phyloP scores from a whole-genome alignment of 257 asterid species.

The Solanum arcanum region DNA sequence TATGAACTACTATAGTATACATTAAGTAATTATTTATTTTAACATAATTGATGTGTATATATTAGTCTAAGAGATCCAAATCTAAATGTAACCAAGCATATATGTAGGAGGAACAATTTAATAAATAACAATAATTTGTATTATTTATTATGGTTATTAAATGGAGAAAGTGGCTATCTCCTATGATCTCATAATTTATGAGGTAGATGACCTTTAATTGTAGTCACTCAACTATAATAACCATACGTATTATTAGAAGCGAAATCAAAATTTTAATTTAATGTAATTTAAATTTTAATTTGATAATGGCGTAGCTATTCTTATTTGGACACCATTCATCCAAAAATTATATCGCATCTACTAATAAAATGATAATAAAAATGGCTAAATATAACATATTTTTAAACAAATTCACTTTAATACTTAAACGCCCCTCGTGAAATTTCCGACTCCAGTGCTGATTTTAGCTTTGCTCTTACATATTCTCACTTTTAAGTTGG shows the following conservation, averaged over 20 bases:
- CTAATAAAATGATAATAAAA: too few relatives aligned
- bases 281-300: background rate
- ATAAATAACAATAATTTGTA: background rate
- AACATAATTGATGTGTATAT: background rate
- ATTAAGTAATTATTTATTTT: background rate
- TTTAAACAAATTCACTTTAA: too few relatives aligned
- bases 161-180: background rate
- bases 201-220: background rate
- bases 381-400: too few relatives aligned
- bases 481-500: background rate
- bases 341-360: too few relatives aligned
- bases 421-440: too few relatives aligned
- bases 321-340: too few relatives aligned
- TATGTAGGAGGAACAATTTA: background rate
- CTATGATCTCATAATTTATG: background rate
- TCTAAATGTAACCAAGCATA: background rate
- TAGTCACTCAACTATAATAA: background rate
- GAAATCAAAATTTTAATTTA: background rate
- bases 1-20: background rate
- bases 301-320: too few relatives aligned
- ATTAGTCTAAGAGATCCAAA: background rate
- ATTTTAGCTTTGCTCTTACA: background rate
- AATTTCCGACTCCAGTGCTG: too few relatives aligned
- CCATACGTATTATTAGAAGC: background rate
- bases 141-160: background rate